Evolutionary conservation across 441 rosid genomes (phyloP).

Genomic region (Arabidopsis lyrata): DNA sequence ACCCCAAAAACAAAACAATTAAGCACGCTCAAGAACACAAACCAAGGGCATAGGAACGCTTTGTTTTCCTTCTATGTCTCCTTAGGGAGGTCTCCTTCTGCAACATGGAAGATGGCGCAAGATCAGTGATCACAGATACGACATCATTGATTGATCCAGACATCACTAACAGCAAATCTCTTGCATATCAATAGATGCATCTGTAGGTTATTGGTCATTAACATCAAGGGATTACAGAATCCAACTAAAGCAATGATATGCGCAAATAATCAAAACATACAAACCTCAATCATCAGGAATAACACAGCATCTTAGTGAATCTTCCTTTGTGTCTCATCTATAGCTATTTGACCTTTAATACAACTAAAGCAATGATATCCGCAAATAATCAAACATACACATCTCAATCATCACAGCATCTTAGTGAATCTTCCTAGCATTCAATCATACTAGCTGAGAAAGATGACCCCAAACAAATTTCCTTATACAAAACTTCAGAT

Average conservation of each 20-base stretch:
- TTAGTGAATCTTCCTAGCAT: background rate
- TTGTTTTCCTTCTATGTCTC: slow-evolving; percentile 23
- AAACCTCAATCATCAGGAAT: slow-evolving; percentile 4
- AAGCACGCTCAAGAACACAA: slow-evolving; percentile 24
- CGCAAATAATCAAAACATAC: background rate
- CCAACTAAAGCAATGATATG: background rate
- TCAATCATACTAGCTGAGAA: background rate
- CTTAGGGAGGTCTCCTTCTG: slow-evolving; percentile 38
- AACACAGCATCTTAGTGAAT: background rate
- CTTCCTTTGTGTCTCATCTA: background rate
- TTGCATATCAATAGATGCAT: background rate
- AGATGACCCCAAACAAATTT: background rate
- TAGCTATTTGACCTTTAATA: background rate
- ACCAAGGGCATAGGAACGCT: slow-evolving; percentile 29
- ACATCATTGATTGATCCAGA: too few species aligned
- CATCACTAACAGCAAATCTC: background rate
- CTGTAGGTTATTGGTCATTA: background rate
- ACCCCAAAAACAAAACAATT: slow-evolving; percentile 8
- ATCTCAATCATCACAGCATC: slow-evolving; percentile 5
- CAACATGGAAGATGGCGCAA: slow-evolving; percentile 18
- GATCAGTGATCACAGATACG: slow-evolving; percentile 25
- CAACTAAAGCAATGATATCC: background rate
- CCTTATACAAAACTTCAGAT: background rate
- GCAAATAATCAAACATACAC: slow-evolving; percentile 4
- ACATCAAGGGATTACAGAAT: background rate